A percentile compares a stretch with the other conserved stretches of the same genome.
Evolutionary conservation across 306 rosid species (phyloP).

Genomic region (Castanea crenata): DNA sequence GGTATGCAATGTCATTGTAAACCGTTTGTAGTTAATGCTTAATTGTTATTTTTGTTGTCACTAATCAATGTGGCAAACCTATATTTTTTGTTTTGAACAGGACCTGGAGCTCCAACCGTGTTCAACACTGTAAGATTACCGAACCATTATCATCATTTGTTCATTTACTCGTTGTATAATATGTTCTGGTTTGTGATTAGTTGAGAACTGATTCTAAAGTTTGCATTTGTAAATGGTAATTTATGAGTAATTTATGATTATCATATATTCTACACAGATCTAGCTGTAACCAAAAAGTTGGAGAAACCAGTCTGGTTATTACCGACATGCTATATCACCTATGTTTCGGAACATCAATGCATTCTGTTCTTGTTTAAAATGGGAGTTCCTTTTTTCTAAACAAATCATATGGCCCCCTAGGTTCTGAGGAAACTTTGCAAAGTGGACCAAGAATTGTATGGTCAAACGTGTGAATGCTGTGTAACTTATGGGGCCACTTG

Average conservation of each 20-base stretch:
- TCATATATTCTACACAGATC: background rate
- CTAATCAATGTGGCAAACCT: conserved; percentile 3
- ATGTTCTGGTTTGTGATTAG: background rate
- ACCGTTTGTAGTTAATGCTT: background rate
- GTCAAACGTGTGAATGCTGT: too few relatives aligned
- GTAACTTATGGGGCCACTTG: background rate
- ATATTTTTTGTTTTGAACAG: conserved; percentile 39
- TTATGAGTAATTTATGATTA: background rate
- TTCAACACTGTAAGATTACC: conserved; percentile 83
- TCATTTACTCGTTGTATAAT: background rate
- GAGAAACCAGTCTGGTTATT: background rate
- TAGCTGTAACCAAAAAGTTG: background rate
- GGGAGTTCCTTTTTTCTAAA: background rate
- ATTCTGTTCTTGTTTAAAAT: background rate
- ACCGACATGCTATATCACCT: too few relatives aligned
- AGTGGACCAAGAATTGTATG: too few relatives aligned
- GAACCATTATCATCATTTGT: conserved; percentile 2
- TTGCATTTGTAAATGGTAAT: background rate
- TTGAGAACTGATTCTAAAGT: background rate
- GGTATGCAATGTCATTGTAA: conserved; percentile 41
- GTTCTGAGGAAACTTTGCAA: too few relatives aligned
- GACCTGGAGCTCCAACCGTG: conserved; percentile 85
- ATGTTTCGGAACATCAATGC: background rate
- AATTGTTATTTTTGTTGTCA: background rate
- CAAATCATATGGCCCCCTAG: background rate